Conservation (phyloP, 2,329 filamentous ascomycete genomes). For the Colletotrichum acutatum region DNA sequence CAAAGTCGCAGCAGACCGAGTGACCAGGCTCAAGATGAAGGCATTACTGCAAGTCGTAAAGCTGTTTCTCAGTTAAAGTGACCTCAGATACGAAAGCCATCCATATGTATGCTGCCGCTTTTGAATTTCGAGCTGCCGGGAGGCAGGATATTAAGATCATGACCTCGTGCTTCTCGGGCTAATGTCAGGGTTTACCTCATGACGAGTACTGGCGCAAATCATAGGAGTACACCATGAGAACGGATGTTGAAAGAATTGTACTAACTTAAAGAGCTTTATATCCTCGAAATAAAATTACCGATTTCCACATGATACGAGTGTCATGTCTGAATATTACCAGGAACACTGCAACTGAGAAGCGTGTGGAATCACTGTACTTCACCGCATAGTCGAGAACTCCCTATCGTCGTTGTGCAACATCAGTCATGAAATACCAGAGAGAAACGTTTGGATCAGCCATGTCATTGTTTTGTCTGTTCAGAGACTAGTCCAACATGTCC, state of each 20-base stretch:
- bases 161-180: no score
- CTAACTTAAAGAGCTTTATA: no score
- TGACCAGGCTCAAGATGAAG: background rate
- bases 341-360: background rate
- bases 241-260: no score
- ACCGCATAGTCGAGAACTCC: no score
- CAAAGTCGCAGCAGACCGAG: background rate
- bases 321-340: background rate
- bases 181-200: background rate
- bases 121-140: no score
- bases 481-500: background rate
- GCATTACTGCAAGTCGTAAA: no score
- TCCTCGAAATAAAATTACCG: no score
- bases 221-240: no score
- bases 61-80: no score
- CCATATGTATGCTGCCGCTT: no score
- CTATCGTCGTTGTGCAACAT: background rate
- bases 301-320: background rate
- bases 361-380: background rate
- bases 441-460: background rate
- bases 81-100: no score
- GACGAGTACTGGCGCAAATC: background rate
- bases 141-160: no score
- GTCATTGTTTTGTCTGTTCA: background rate
- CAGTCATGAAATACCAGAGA: background rate